Evolutionary conservation across 331 rosid species (phyloP), one percentile per base, ranked within the genome.

Genomic region (Saraca asoca): DNA sequence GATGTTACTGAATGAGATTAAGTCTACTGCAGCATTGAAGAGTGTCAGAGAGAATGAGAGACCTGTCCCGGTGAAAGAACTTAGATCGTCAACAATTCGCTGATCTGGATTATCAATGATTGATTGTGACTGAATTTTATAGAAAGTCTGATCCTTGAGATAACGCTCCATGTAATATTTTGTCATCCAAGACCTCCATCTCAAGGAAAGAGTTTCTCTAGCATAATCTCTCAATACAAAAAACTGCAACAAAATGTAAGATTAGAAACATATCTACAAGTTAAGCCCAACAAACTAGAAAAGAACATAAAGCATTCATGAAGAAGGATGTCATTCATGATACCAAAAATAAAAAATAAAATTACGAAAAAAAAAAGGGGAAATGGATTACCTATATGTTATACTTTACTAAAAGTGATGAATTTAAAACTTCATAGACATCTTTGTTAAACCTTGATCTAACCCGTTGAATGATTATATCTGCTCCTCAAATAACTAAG

Each of bases 171-270:
- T 85, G 84, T 93, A 93, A 73, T 82, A 79, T 69, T 83, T 83
- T 11, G 97, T 90, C 98, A 93, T 90, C 98, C 98, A 93, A 68
- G 97, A 86, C 71, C 98, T 90, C 97, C 98, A 93, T 77, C 98
- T 87, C 87, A 93, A 77, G 58, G 97, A 78, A 72, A 93, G 95
- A 41, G 85, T 88, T 18, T 90, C 96, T 77, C 87, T 78, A 31
- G 91, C 98, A 69, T 88, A 93, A 74, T 93, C 91, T 85, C 95
- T 80, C 86, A 87, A 63, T 69, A 90, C 98, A 64, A 93, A 93
- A 78, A 93, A 61, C 98, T 93, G 91, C 63, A 37, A 55, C 46
- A 53, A 43, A 59, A 51, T 57, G 66, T 19, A 18, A 42, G 13
- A 49, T 72, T 58, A 72, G 78, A 74, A 63, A 63, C 52, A 38